Conservation (phyloP, 768 basidiomycete species). For the Boletus pseudo-olivaceus region DNA sequence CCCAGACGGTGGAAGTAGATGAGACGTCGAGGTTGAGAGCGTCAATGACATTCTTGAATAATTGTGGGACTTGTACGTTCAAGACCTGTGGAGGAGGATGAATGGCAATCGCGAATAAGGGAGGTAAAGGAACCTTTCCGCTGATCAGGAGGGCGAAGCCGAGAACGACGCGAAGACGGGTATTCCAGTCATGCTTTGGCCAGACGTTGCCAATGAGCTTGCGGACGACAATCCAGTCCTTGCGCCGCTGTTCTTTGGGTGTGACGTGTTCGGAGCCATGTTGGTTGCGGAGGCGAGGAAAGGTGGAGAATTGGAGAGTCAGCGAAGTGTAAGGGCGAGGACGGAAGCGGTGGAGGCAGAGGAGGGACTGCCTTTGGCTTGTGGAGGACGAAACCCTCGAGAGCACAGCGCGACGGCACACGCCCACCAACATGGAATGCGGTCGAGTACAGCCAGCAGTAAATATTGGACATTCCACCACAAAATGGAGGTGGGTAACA, state of each 20-base stretch:
- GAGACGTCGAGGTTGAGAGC: conserved; percentile 81
- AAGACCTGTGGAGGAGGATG: conserved; percentile 54
- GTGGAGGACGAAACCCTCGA: conserved; percentile 2
- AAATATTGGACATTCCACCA: neutral
- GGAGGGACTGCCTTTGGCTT: conserved; percentile 6
- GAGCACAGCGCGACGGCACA: conserved; percentile 24
- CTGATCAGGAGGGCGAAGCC: conserved; percentile 77
- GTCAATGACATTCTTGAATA: conserved; percentile 93
- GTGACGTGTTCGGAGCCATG: conserved; percentile 13
- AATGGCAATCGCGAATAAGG: neutral
- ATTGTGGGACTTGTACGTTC: conserved; percentile 96
- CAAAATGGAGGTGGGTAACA: too few relatives aligned
- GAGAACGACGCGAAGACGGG: conserved; percentile 74
- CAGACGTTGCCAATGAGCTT: conserved; percentile 86
- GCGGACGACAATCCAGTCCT: conserved; percentile 86
- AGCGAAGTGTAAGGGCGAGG: neutral
- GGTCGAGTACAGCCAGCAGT: neutral
- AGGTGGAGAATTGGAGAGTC: conserved; percentile 16
- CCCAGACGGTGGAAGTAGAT: conserved; percentile 76
- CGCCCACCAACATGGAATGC: conserved; percentile 22
- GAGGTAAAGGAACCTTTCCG: conserved; percentile 65
- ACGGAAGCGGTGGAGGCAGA: conserved; percentile 4
- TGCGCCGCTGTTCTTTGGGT: conserved; percentile 55
- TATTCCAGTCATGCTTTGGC: conserved; percentile 83
- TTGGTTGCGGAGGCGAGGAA: conserved; percentile 9